Evolutionary conservation across 2,329 filamentous ascomycete genomes (phyloP).

Genomic region (Dendryphion nanum): DNA sequence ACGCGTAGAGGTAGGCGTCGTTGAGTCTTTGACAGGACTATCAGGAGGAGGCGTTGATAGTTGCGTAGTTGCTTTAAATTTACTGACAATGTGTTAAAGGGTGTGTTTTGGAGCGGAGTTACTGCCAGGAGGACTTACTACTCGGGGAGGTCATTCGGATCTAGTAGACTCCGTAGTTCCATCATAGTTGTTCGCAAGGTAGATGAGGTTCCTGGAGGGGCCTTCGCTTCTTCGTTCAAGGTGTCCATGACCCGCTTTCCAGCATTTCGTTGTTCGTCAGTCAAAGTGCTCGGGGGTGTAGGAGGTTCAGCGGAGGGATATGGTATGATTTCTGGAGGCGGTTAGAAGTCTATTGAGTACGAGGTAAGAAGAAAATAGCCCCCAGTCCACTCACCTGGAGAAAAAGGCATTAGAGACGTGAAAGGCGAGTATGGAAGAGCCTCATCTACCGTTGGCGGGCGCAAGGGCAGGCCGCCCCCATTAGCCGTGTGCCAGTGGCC

Average conservation of each 20-base stretch:
- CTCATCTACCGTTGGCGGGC: constrained; percentile 61
- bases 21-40: too few species aligned
- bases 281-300: constrained; percentile 36
- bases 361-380: constrained; percentile 5
- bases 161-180: constrained; percentile 72
- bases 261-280: constrained; percentile 47
- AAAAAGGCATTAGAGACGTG: constrained; percentile 75
- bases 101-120: not conserved
- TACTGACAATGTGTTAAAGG: constrained; percentile 20
- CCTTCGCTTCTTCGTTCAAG: constrained; percentile 68
- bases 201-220: constrained; percentile 58
- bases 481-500: constrained; percentile 32
- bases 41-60: constrained; percentile 32
- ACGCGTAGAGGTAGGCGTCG: too few species aligned
- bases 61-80: constrained; percentile 31
- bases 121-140: constrained; percentile 52
- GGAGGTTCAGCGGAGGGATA: constrained; percentile 44
- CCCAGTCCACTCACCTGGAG: constrained; percentile 65
- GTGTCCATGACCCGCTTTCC: constrained; percentile 59
- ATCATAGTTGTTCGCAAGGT: constrained; percentile 69
- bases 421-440: constrained; percentile 81
- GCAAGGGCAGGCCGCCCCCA: constrained; percentile 31
- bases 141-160: constrained; percentile 66
- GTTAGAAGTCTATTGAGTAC: constrained; percentile 24
- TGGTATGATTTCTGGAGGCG: constrained; percentile 45